Base-by-base conservation (phyloP, 345 rosid species). In the Mangifera indica region DNA sequence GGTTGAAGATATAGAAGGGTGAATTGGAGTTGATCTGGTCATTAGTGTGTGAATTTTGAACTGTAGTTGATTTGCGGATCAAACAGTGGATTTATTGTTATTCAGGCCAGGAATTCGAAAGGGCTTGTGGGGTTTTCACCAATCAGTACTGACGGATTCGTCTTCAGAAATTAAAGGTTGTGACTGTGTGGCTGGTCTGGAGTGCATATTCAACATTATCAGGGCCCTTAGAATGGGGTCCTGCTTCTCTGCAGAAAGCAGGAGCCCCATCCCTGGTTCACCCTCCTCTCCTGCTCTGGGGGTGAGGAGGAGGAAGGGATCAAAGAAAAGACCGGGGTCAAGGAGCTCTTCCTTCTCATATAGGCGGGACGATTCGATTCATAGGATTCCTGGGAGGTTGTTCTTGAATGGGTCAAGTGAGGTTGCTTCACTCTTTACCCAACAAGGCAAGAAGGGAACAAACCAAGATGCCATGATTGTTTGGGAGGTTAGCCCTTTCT, bases 211-310 rank as follows among this genome's bases (percentile, higher is more conserved):
- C 71, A 81, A 76, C 78, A 91, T 95, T 57, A 78, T 95, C 93
- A 92, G 99, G 91, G 98, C 98, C 97, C 99, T 95, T 17, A 91
- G 87, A 83, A 88, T 91, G 99, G 99, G 97, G 89, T 95, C 99
- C 98, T 95, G 98, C 92, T 89, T 95, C 75, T 88, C 99, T 81
- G 82, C 85, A 10, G 99, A 95, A 78, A 88, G 88, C 93, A 82
- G 93, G 90, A 91, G 91, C 82, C 92, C 98, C 80, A 70, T 79
- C 77, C 96, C 96, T 57, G 95, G 97, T 9, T 84, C 97, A 17
- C 97, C 97, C 46, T 78, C 88, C 74, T 88, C 98, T 61, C 89
- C 96, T 69, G 85, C 72, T 24, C 80, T 80, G 48, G 82, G 86
- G 40, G 75, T 81, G 63, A 81, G 76, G 93, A 95, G 85, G 82